phyloP scores from a whole-genome alignment of 371 early-diverging fungal genomes.

The Actinomortierella wolfii region DNA sequence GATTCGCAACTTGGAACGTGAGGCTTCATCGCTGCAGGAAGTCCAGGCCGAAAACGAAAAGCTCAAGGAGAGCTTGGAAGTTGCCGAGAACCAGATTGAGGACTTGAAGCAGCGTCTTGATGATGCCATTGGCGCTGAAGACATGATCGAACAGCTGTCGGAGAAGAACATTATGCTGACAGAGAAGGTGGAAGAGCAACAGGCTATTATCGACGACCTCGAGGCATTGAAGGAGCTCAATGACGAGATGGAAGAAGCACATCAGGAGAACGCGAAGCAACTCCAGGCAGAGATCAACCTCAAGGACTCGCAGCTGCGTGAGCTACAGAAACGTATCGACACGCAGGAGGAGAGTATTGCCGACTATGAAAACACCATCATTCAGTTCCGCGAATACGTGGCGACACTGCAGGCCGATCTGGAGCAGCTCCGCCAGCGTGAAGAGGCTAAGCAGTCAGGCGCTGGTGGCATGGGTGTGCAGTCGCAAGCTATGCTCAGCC shows the following conservation, averaged over 20 bases:
- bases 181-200: constrained; percentile 80
- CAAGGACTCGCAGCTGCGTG: constrained; percentile 71
- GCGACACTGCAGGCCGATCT: constrained; percentile 75
- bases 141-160: constrained; percentile 78
- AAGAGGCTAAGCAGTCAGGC: constrained; percentile 59
- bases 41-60: constrained; percentile 62
- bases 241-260: constrained; percentile 91
- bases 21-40: constrained; percentile 64
- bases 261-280: constrained; percentile 85
- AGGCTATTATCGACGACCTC: constrained; percentile 79
- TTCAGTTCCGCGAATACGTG: constrained; percentile 88
- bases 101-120: constrained; percentile 85
- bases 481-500: constrained; percentile 85
- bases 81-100: constrained; percentile 75
- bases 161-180: constrained; percentile 78
- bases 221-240: constrained; percentile 90
- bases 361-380: constrained; percentile 85
- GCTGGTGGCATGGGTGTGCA: constrained; percentile 59
- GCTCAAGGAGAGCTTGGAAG: constrained; percentile 57
- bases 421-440: constrained; percentile 68
- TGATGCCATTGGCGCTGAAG: constrained; percentile 81
- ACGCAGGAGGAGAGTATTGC: constrained; percentile 78
- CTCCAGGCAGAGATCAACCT: constrained; percentile 84
- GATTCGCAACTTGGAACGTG: constrained; percentile 73
- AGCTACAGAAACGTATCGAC: constrained; percentile 63